Evolutionary conservation across 352 stramenopile genomes (phyloP).

Genomic region (Ophiocytium majus): DNA sequence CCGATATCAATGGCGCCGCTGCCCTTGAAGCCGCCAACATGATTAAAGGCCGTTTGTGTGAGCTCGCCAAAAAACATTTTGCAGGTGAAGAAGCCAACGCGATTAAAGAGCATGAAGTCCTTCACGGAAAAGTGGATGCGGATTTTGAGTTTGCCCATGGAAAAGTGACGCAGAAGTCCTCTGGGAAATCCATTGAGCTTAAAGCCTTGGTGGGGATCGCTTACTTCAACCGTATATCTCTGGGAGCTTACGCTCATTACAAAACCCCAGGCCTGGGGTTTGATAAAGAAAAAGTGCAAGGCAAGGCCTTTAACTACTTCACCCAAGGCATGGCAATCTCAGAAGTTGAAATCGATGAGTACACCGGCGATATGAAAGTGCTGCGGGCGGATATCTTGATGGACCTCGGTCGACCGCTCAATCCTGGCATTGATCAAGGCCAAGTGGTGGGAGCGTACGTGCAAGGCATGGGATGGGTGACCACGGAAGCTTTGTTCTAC

Average conservation of each 20-base stretch:
- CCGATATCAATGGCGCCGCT: background rate
- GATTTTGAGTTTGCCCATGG: background rate
- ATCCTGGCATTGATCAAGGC: slow-evolving; percentile 92
- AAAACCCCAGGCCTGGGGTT: background rate
- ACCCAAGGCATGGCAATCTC: slow-evolving; percentile 84
- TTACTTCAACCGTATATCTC: slow-evolving; percentile 3
- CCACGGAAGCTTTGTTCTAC: slow-evolving; percentile 87
- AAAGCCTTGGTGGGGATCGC: background rate
- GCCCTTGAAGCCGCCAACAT: background rate
- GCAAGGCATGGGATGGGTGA: slow-evolving; percentile 89
- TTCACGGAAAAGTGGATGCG: background rate
- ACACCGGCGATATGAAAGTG: slow-evolving; percentile 86
- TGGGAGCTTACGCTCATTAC: background rate
- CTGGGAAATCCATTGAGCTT: background rate
- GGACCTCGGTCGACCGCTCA: slow-evolving; percentile 89
- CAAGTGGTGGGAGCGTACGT: slow-evolving; percentile 95
- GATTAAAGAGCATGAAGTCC: slow-evolving; percentile 9
- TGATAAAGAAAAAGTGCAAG: slow-evolving; percentile 27
- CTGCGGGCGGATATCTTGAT: slow-evolving; percentile 75
- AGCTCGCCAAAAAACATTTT: slow-evolving; percentile 11
- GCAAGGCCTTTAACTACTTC: slow-evolving; percentile 90
- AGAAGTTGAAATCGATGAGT: slow-evolving; percentile 86
- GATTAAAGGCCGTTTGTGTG: background rate
- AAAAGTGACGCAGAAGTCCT: background rate
- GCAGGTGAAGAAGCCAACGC: background rate